Evolutionary conservation across 371 early-diverging fungal species (phyloP).

Genomic region (Lichtheimia corymbifera): DNA sequence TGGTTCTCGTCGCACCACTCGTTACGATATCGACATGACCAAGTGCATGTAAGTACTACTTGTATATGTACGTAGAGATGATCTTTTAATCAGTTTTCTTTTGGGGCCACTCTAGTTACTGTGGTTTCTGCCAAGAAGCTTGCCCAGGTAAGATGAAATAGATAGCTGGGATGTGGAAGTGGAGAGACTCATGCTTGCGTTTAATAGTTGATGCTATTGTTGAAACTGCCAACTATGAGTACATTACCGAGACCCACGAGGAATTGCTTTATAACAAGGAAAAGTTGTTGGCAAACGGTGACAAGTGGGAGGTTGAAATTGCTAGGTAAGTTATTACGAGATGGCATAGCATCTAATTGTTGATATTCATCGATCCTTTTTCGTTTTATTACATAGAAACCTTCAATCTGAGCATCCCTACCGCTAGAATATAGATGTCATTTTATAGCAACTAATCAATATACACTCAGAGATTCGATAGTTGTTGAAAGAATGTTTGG

Average conservation of each 20-base stretch:
- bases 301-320: conserved; percentile 96
- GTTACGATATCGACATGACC: conserved; percentile 99
- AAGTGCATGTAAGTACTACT: conserved; percentile 81
- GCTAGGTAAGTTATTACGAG: conserved; percentile 50
- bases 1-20: conserved; percentile 93
- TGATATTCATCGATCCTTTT: neutral
- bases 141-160: conserved; percentile 43
- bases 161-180: no score
- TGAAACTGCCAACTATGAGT: conserved; percentile 97
- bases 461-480: no score
- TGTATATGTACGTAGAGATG: no score
- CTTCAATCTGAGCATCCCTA: conserved; percentile 65
- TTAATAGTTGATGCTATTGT: conserved; percentile 93
- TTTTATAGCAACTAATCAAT: no score
- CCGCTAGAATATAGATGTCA: conserved; percentile 42
- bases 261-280: conserved; percentile 97
- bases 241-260: conserved; percentile 96
- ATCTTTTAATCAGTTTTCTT: conserved; percentile 31
- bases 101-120: conserved; percentile 54
- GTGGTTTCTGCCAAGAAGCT: conserved; percentile 95
- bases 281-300: conserved; percentile 96
- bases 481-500: no score
- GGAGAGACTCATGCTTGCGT: neutral
- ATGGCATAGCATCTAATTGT: neutral
- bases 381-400: conserved; percentile 33